Evolutionary conservation across 108 stramenopile genomes (phyloP), one percentile per base, ranked within the genome.

Genomic region (Cyclostephanos invisitatus): DNA sequence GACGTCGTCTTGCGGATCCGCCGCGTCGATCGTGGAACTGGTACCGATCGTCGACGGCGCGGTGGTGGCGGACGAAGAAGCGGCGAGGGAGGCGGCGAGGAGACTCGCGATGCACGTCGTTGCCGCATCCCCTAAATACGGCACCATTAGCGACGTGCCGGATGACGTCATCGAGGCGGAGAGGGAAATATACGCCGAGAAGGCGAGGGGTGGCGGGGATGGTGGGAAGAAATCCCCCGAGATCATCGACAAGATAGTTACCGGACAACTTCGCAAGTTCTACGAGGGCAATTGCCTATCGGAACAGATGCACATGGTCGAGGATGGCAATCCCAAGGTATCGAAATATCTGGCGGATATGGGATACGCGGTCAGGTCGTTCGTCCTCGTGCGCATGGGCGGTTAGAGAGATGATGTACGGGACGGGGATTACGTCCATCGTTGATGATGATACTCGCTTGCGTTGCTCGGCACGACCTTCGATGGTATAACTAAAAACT

Each of bases 91-190:
- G 29, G 76, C 76, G 15, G 93, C 90, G 20, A 95, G 91, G 66
- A 91, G 85, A 54, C 75, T 97, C 29, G 97, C 97, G 15, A 98
- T 98, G 97, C 97, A 98, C 66, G 85, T 96, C 62, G 97, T 97
- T 8, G 96, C 97, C 3, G 94, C 94, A 35, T 83, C 82, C 40
- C 97, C 97, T 27, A 15, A 24, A 2, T 97, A 92, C 70, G 67
- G 97, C 27, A 70, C 81, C 69, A 56, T 81, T 15, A 86, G 78
- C 1, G 49, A 64, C 56, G 83, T 94, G 36, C 93, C 93, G 7
- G 68, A 57, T 7, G 84, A 89, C 9, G 67, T 90, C 5, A 32
- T 94, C 8, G 81, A 84, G 25, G 86, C 83, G 57, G 96, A 96
- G 72, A 81, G 74, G 59, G 83, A 73, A 5, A 85, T 94, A 71